Evolutionary conservation across 306 rosid species (phyloP), one percentile per base, ranked within the genome.

Genomic region (Cicer judaicum): DNA sequence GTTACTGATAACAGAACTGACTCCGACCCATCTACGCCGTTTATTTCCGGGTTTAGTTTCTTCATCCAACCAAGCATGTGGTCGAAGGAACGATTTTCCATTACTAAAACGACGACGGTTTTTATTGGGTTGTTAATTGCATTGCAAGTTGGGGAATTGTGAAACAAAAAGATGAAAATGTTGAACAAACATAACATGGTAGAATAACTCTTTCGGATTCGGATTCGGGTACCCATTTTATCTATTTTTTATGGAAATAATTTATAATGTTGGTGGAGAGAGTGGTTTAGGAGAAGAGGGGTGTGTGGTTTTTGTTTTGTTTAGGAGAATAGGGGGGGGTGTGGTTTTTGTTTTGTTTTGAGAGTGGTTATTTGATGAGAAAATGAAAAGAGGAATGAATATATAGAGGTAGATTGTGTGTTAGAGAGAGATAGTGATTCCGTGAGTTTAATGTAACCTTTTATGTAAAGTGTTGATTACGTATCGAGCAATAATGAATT

Each of bases 1-100:
- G 78, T 48, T 1, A 79, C 71, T 7, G 87, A 81, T 1, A 85
- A 1, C 0, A 14, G 77, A 48, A 86, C 83, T 46, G 72, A 87
- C 63, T 93, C 91, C 0, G 84, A 83, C 10, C 98, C 98, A 2
- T 74, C 81, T 0, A 93, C 98, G 11, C 98, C 98, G 64, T 91
- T 78, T 69, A 93, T 93, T 50, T 71, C 64, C 1, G 96, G 89
- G 80, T 89, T 91, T 10, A 93, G 73, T 14, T 47, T 80, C 82
- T 93, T 93, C 97, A 93, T 93, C 98, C 98, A 93, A 0, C 98
- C 97, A 2, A 93, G 55, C 98, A 93, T 93, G 96, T 93, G 98
- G 75, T 93, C 96, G 77, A 93, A 93, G 43, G 97, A 93, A 2
- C 98, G 87, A 21, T 93, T 93, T 86, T 93, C 98, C 98, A 91